Conservation (phyloP, 169 alveolate genomes). For the Perkinsus marinus region DNA sequence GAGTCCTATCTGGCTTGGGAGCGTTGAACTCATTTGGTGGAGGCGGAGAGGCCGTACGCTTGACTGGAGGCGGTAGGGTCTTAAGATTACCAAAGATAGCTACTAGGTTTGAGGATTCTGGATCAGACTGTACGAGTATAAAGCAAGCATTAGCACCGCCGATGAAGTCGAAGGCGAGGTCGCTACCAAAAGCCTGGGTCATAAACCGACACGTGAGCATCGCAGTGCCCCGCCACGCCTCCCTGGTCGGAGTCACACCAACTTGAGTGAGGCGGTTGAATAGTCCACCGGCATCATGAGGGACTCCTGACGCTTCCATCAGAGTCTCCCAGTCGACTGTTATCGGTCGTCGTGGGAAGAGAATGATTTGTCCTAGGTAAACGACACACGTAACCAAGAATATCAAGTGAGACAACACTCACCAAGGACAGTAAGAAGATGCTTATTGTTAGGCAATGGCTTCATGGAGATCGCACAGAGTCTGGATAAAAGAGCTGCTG, state of each 20-base stretch:
- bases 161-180: background rate
- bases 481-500: background rate
- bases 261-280: background rate
- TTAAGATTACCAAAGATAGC: background rate
- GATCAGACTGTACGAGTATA: background rate
- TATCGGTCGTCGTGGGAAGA: background rate
- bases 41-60: background rate
- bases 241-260: background rate
- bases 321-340: background rate
- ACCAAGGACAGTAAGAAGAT: background rate
- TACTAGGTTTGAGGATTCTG: background rate
- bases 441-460: background rate
- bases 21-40: background rate
- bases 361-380: background rate
- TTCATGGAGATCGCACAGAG: background rate
- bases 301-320: background rate
- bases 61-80: background rate
- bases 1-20: background rate
- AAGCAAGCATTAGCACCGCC: background rate
- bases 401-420: background rate
- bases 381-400: background rate
- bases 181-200: background rate
- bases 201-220: background rate
- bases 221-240: background rate
- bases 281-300: background rate